These are phyloP conservation scores for Mollisia scopiformis DNA, from an alignment of 2,329 filamentous ascomycete genomes.

Conservation along the genomic window DNA sequence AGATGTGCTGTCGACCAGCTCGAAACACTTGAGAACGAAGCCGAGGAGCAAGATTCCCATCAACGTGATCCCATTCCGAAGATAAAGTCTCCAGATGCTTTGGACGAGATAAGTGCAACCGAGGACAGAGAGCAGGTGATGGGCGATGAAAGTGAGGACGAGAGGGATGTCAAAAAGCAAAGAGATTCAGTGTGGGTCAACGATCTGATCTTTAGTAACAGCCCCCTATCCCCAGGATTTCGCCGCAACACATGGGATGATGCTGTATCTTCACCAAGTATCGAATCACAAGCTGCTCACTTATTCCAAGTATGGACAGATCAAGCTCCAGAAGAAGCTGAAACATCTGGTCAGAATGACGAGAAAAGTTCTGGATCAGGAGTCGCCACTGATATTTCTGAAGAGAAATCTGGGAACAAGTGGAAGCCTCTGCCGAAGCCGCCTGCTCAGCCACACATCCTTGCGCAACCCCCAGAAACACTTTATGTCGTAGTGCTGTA, in stretches of 20 bases:
- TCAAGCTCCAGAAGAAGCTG: not conserved
- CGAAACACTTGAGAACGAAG: not conserved
- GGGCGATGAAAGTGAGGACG: not conserved
- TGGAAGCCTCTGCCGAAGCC: not conserved
- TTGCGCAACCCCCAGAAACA: not conserved
- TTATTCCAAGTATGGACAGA: not conserved
- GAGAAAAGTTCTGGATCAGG: not conserved
- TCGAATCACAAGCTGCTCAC: not conserved
- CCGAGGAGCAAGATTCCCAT: not conserved
- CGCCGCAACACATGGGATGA: not conserved
- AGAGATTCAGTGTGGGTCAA: not conserved
- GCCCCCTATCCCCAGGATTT: not conserved
- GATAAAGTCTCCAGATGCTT: not conserved
- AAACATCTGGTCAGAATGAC: not conserved
- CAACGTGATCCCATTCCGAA: not conserved
- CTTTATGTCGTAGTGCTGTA: constrained; percentile 95
- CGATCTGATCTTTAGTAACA: not conserved
- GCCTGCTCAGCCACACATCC: not conserved
- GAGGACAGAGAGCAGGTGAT: not conserved
- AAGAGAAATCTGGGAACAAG: not conserved
- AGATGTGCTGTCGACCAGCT: not conserved
- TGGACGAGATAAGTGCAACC: not conserved
- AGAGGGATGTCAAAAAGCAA: not conserved
- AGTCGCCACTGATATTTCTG: not conserved
- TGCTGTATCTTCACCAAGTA: not conserved